Evolutionary conservation across 495 filamentous ascomycete species (phyloP), one percentile per base, ranked within the genome.

Genomic region (Aspergillus sclerotiicarbonarius): DNA sequence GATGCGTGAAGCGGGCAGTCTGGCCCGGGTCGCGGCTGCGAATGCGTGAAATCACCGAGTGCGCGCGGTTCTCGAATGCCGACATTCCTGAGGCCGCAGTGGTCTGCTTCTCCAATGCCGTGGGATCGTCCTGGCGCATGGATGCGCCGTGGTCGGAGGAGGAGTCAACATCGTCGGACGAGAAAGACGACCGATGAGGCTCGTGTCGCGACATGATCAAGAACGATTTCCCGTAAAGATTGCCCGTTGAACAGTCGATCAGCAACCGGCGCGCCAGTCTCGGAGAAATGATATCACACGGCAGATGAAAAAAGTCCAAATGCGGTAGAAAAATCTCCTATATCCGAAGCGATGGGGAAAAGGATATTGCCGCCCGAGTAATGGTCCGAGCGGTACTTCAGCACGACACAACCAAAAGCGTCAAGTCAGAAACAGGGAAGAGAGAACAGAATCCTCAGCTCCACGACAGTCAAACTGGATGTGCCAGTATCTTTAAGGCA

Each of bases 11-110:
- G 43, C 64, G 67, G 0, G 72, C 72, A 43, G 66, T 70, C 48
- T 79, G 76, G 1, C 70, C 73, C 0, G 76, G 75, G 3, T 77
- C 73, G 43, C 75, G 70, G 60, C 76, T 80, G 33, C 75, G 71
- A 51, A 78, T 75, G 32, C 74, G 64, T 57, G 76, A 77, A 3
- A 80, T 62, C 5, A 74, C 65, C 6, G 74, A 76, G 19, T 77
- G 73, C 15, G 74, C 63, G 35, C 73, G 73, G 54, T 72, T 64
- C 49, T 77, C 70, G 25, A 79, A 63, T 0, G 60, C 65, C 0
- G 76, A 79, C 6, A 65, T 33, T 0, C 72, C 69, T 8, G 76
- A 76, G n/a, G 68, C 64, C 2, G 64, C 67, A 1, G 76, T 79
- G 20, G 57, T 69, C 43, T 70, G 72, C 46, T 76, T 77, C 32